These are phyloP conservation scores for Clitoria ternatea DNA, from an alignment of 306 rosid genomes.

Conservation along the genomic window DNA sequence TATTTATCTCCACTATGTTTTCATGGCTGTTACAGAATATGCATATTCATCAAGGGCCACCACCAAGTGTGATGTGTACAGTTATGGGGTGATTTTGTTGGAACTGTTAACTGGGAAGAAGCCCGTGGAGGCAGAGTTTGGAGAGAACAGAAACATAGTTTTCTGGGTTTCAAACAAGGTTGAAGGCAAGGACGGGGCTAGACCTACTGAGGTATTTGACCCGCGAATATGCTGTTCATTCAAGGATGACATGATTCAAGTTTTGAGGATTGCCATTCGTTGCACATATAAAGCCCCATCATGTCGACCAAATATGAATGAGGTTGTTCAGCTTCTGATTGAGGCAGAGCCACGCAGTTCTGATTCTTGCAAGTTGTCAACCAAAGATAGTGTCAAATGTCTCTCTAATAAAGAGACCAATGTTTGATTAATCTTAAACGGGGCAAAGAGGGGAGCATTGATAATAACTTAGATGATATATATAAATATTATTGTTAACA, in stretches of 20 bases:
- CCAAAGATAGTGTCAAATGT: constrained; percentile 50
- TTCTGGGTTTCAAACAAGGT: constrained; percentile 88
- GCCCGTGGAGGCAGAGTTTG: constrained; percentile 82
- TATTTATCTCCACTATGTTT: constrained; percentile 12
- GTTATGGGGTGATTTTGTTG: constrained; percentile 91
- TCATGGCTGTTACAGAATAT: constrained; percentile 60
- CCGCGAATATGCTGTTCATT: constrained; percentile 41
- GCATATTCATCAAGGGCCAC: constrained; percentile 95
- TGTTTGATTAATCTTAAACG: constrained; percentile 23
- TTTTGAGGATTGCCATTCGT: constrained; percentile 69
- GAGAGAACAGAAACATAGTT: constrained; percentile 81
- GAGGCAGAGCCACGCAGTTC: constrained; percentile 60
- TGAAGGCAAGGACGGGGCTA: constrained; percentile 80
- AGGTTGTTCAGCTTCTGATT: constrained; percentile 71
- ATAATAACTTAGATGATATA: constrained; percentile 14
- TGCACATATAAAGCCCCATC: constrained; percentile 86
- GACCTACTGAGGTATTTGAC: constrained; percentile 68
- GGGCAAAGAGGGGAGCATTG: constrained; percentile 21
- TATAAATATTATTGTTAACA: too few relatives aligned
- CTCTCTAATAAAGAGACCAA: constrained; percentile 36
- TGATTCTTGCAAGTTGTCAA: constrained; percentile 53
- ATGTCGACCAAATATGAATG: constrained; percentile 89
- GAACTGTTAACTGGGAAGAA: constrained; percentile 91
- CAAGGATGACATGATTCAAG: constrained; percentile 70
- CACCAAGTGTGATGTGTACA: constrained; percentile 91